A percentile compares a stretch with the other conserved stretches of the same genome.
phyloP scores from a whole-genome alignment of 768 basidiomycete species.

The Sporobolomyces phaffii region DNA sequence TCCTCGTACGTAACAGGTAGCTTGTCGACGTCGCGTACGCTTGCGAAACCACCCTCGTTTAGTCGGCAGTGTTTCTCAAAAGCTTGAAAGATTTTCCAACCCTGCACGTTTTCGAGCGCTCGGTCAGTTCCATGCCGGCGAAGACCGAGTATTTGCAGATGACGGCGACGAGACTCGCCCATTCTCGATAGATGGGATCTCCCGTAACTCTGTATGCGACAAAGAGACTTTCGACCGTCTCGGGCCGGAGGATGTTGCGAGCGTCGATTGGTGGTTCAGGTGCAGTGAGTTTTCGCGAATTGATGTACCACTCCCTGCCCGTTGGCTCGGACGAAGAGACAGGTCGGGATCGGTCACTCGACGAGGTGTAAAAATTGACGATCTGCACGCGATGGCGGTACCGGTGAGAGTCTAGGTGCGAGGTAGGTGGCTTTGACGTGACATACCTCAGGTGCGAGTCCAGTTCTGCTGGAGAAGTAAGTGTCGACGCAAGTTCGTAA shows the following conservation, averaged over 20 bases:
- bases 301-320: slow-evolving; percentile 41
- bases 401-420: no score
- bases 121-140: neutral
- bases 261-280: slow-evolving; percentile 59
- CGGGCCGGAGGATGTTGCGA: slow-evolving; percentile 88
- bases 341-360: neutral
- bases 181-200: slow-evolving; percentile 67
- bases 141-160: neutral
- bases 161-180: slow-evolving; percentile 42
- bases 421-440: no score
- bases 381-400: slow-evolving; percentile 51
- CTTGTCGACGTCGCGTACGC: slow-evolving; percentile 75
- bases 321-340: slow-evolving; percentile 47
- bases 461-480: slow-evolving; percentile 40
- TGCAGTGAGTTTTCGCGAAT: slow-evolving; percentile 12
- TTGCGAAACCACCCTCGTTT: slow-evolving; percentile 71
- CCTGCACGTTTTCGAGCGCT: slow-evolving; percentile 44
- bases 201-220: slow-evolving; percentile 84
- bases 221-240: slow-evolving; percentile 91
- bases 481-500: slow-evolving; percentile 82
- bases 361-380: slow-evolving; percentile 58
- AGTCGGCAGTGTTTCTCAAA: slow-evolving; percentile 71
- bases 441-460: slow-evolving; percentile 36
- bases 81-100: slow-evolving; percentile 82
- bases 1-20: slow-evolving; percentile 65